phyloP scores from a whole-genome alignment of 2,329 filamentous ascomycete species.

The Clonostachys chloroleuca region DNA sequence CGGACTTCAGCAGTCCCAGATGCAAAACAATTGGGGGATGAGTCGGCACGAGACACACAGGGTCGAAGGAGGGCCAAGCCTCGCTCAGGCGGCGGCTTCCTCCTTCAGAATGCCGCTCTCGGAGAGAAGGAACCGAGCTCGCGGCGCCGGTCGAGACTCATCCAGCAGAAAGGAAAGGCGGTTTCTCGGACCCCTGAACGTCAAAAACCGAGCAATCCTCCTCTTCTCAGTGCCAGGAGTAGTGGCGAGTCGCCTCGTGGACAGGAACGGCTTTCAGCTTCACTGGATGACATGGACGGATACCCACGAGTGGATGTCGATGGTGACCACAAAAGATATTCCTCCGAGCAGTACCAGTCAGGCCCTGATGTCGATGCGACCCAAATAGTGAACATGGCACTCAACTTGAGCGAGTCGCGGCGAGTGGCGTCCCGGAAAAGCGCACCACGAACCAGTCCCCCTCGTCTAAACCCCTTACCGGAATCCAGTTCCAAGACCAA shows the following conservation, averaged over 20 bases:
- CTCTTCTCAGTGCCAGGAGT: no score
- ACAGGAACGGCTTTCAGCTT: no score
- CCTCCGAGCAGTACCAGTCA: slow-evolving; percentile 7
- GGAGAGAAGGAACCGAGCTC: slow-evolving; percentile 20
- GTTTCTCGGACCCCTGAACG: slow-evolving; percentile 1
- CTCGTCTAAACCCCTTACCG: slow-evolving; percentile 45
- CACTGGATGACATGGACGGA: no score
- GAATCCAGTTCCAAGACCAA: slow-evolving; percentile 51
- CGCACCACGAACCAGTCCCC: slow-evolving; percentile 45
- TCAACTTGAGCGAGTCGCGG: slow-evolving; percentile 81
- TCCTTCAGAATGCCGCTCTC: slow-evolving; percentile 39
- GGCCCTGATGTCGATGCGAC: slow-evolving; percentile 69
- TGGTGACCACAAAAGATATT: background rate
- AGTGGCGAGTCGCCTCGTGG: no score
- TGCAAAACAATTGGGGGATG: no score
- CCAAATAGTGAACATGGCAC: slow-evolving; percentile 88
- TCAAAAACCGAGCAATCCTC: background rate
- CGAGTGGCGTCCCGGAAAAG: slow-evolving; percentile 57
- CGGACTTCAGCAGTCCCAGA: no score
- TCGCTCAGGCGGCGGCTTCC: slow-evolving; percentile 43
- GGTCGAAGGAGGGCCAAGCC: slow-evolving; percentile 28
- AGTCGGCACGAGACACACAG: no score
- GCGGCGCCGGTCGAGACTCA: slow-evolving; percentile 16
- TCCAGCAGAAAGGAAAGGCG: slow-evolving; percentile 3
- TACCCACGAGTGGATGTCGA: no score